Evolutionary conservation across 2,329 filamentous ascomycete species (phyloP).

Genomic region (Phaeophleospora eucalypticola): DNA sequence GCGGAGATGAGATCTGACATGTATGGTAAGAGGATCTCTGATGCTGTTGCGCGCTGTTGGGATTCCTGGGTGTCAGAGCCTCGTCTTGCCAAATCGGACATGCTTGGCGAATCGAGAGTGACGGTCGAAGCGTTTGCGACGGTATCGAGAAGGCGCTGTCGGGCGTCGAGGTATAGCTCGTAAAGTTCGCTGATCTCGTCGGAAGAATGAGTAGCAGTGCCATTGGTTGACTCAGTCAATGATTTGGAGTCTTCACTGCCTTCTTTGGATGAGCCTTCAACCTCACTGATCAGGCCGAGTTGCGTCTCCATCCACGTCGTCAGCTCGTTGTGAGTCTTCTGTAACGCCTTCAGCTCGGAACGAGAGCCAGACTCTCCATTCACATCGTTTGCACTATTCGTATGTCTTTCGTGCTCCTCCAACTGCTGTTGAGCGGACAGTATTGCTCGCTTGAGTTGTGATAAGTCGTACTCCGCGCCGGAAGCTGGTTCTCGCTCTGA

Average conservation of each 20-base stretch:
- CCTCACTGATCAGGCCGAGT: constrained; percentile 28
- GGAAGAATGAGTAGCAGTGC: constrained; percentile 4
- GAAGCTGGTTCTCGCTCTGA: constrained; percentile 20
- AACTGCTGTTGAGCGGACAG: constrained; percentile 22
- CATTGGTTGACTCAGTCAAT: not conserved
- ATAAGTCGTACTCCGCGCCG: constrained; percentile 24
- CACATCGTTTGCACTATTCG: constrained; percentile 3
- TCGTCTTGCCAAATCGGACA: constrained; percentile 7
- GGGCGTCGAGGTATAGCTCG: constrained; percentile 25
- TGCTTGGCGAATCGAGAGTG: constrained; percentile 2
- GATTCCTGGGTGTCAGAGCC: constrained; percentile 4
- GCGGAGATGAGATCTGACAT: constrained; percentile 18
- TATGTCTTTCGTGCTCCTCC: constrained; percentile 14
- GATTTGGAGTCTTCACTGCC: constrained; percentile 2
- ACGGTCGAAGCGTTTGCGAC: constrained; percentile 15
- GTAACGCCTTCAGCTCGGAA: constrained; percentile 25
- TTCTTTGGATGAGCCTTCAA: constrained; percentile 12
- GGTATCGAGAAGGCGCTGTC: constrained; percentile 22
- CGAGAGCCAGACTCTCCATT: constrained; percentile 6
- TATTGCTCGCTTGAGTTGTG: constrained; percentile 31
- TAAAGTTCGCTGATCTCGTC: constrained; percentile 27
- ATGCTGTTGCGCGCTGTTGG: constrained; percentile 10
- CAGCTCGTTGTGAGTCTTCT: constrained; percentile 30
- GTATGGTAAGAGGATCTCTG: constrained; percentile 26
- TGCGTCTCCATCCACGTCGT: constrained; percentile 33